Conservation (phyloP, 179 eudicot species). For the Actinidia arguta region DNA sequence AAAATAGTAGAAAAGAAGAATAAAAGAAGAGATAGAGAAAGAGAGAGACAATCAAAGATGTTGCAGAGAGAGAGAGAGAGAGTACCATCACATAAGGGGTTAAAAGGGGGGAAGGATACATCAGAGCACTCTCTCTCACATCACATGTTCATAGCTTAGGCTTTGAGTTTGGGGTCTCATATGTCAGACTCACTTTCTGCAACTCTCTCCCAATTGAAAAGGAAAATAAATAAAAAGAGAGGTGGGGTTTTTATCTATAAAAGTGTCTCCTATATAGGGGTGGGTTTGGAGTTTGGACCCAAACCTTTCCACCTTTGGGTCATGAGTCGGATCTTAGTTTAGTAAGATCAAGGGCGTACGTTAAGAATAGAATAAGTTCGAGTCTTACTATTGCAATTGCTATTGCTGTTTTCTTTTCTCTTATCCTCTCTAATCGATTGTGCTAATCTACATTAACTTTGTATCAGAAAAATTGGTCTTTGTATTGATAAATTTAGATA, state of each 20-base stretch:
- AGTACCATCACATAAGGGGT: constrained; percentile 1
- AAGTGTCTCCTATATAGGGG: not conserved
- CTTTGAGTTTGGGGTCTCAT: constrained; percentile 1
- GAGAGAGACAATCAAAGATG: not conserved
- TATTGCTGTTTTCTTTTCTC: too few relatives aligned
- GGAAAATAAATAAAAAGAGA: constrained; percentile 13
- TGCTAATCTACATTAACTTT: too few relatives aligned
- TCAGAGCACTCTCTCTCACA: constrained; percentile 19
- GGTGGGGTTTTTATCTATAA: not conserved
- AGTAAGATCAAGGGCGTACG: too few relatives aligned
- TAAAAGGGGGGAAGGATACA: constrained; percentile 18
- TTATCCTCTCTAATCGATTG: too few relatives aligned
- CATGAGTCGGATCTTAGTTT: too few relatives aligned
- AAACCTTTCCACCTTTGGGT: not conserved
- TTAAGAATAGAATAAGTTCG: too few relatives aligned
- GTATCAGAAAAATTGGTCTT: too few relatives aligned
- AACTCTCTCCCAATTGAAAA: constrained; percentile 16
- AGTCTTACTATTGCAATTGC: too few relatives aligned
- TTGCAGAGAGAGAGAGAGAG: constrained; percentile 6
- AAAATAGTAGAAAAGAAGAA: constrained; percentile 11
- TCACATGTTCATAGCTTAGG: not conserved
- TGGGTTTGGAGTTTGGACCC: constrained; percentile 7
- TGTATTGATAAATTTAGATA: too few relatives aligned
- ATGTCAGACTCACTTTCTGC: constrained; percentile 30
- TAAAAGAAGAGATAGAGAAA: not conserved